Evolutionary conservation across 176 grass and related monocot genomes (phyloP).

Genomic region (Oryza brachyantha): DNA sequence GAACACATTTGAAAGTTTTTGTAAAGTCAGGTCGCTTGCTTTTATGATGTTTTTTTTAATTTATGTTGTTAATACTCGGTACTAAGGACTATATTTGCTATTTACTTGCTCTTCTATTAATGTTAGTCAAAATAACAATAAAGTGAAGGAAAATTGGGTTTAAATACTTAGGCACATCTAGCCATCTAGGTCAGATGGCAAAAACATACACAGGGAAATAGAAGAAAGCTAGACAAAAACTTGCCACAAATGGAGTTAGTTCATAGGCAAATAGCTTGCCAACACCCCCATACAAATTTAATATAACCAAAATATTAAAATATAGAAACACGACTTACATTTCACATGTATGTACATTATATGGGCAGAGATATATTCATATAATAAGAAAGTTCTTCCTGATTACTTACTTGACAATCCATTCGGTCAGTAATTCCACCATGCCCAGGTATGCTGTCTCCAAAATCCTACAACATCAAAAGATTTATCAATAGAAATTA

Average conservation of each 20-base stretch:
- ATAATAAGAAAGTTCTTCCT: background rate
- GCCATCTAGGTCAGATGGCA: background rate
- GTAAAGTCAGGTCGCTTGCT: background rate
- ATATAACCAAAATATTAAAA: background rate
- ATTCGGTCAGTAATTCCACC: slow-evolving; percentile 98
- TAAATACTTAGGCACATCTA: background rate
- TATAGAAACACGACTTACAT: background rate
- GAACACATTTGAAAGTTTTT: background rate
- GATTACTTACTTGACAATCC: slow-evolving; percentile 94
- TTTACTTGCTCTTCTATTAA: background rate
- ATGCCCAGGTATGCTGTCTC: slow-evolving; percentile 97
- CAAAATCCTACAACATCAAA: slow-evolving; percentile 75
- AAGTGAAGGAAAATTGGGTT: background rate
- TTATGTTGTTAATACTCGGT: background rate
- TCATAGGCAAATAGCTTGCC: background rate
- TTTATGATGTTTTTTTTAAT: background rate
- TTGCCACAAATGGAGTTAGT: background rate
- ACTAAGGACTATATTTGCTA: background rate
- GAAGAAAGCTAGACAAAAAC: background rate
- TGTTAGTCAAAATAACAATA: background rate
- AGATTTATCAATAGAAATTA: slow-evolving; percentile 13
- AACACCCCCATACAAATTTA: background rate
- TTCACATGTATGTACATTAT: slow-evolving; percentile 6
- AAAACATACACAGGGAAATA: background rate
- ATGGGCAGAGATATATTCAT: background rate